phyloP scores from a whole-genome alignment of 805 yeast species.

The Candida hispaniensis region DNA sequence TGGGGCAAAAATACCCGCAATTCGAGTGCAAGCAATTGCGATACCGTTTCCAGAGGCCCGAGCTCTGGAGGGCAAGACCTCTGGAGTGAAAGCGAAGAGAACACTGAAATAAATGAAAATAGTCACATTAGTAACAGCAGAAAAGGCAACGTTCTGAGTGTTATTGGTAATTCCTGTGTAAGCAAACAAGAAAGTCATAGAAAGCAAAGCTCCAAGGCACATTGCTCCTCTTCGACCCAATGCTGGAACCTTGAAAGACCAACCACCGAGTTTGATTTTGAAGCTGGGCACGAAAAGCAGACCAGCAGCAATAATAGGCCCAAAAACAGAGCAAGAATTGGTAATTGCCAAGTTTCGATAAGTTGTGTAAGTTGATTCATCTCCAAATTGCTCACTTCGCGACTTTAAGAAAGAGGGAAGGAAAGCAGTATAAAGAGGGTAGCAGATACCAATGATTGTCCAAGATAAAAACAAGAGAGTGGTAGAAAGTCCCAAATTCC shows the following conservation, averaged over 20 bases:
- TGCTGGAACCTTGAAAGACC: constrained; percentile 26
- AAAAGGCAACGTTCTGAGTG: constrained; percentile 42
- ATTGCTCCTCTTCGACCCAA: constrained; percentile 45
- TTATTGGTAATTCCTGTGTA: constrained; percentile 51
- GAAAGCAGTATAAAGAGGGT: constrained; percentile 31
- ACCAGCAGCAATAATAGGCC: constrained; percentile 31
- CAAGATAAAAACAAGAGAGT: constrained; percentile 32
- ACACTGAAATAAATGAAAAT: constrained; percentile 45
- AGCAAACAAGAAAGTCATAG: constrained; percentile 51
- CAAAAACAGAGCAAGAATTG: constrained; percentile 39
- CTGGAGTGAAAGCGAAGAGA: constrained; percentile 58
- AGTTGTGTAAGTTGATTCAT: constrained; percentile 22
- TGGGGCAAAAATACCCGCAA: constrained; percentile 40
- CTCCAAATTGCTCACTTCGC: constrained; percentile 35
- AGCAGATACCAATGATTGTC: constrained; percentile 48
- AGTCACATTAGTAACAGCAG: constrained; percentile 40
- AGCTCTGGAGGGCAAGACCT: constrained; percentile 35
- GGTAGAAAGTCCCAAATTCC: constrained; percentile 3
- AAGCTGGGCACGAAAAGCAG: constrained; percentile 8
- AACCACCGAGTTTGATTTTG: constrained; percentile 2
- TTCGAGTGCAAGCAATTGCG: constrained; percentile 42
- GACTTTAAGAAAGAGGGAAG: constrained; percentile 29
- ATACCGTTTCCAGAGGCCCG: constrained; percentile 53
- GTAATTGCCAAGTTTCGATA: constrained; percentile 31
- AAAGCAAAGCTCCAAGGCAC: constrained; percentile 40